Conservation (phyloP, 768 basidiomycete species). For the Fomitopsis pulvina region DNA sequence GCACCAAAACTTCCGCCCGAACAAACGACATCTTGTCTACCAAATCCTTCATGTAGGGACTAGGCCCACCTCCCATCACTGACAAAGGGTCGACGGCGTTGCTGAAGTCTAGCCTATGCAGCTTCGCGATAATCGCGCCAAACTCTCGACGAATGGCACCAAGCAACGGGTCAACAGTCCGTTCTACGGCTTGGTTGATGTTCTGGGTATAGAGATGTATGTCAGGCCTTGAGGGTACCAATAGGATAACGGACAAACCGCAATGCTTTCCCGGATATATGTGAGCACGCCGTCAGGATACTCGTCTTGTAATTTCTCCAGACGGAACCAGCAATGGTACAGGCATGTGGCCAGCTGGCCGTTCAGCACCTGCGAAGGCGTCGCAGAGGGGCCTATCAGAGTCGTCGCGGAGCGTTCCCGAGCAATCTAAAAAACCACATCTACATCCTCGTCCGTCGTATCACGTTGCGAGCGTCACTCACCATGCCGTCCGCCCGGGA, state of each 20-base stretch:
- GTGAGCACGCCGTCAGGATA: constrained; percentile 53
- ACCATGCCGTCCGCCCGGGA: constrained; percentile 66
- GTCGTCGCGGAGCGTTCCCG: constrained; percentile 75
- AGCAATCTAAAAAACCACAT: constrained; percentile 40
- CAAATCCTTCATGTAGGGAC: constrained; percentile 88
- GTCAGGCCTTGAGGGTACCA: background rate
- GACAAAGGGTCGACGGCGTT: constrained; percentile 58
- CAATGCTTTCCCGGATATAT: constrained; percentile 48
- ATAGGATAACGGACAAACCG: constrained; percentile 36
- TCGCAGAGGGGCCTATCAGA: constrained; percentile 70
- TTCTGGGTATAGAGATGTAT: constrained; percentile 31
- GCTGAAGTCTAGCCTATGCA: constrained; percentile 83
- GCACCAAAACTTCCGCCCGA: constrained; percentile 66
- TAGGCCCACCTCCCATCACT: constrained; percentile 54
- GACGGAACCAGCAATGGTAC: constrained; percentile 67
- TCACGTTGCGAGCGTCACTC: constrained; percentile 24
- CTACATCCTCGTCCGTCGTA: background rate
- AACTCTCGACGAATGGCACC: constrained; percentile 75
- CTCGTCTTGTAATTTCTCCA: constrained; percentile 61
- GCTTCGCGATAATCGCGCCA: constrained; percentile 65
- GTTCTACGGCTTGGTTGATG: constrained; percentile 43
- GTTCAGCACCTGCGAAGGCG: constrained; percentile 73
- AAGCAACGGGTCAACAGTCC: constrained; percentile 55
- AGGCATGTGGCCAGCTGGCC: constrained; percentile 72
- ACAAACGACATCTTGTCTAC: constrained; percentile 82